Conservation (phyloP, 1,284 basidiomycete genomes). For the Leccinum laetum region DNA sequence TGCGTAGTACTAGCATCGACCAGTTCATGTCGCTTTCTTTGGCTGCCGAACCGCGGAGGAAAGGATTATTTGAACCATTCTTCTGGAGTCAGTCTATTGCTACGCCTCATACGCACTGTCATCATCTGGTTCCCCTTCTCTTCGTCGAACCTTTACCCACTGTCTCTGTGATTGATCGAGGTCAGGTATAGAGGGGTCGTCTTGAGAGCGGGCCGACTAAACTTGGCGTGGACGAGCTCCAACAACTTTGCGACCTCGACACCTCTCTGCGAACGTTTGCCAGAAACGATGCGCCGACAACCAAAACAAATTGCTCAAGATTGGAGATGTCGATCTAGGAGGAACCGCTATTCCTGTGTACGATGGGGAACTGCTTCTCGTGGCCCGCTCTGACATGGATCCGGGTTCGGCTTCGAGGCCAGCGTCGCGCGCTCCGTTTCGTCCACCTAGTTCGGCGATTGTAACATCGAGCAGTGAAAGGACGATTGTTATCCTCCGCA, state of each 20-base stretch:
- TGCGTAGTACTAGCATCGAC: constrained; percentile 52
- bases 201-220: constrained; percentile 55
- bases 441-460: constrained; percentile 60
- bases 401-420: constrained; percentile 51
- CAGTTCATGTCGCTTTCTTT: constrained; percentile 79
- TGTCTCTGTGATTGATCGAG: constrained; percentile 65
- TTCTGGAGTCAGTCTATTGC: constrained; percentile 61
- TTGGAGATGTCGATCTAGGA: constrained; percentile 51
- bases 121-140: constrained; percentile 64
- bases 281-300: constrained; percentile 14
- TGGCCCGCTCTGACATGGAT: constrained; percentile 52
- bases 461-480: constrained; percentile 42
- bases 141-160: constrained; percentile 74
- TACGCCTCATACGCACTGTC: constrained; percentile 39
- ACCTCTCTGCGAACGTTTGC: constrained; percentile 23
- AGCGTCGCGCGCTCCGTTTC: constrained; percentile 55
- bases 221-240: constrained; percentile 53
- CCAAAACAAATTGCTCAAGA: constrained; percentile 30
- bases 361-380: constrained; percentile 69
- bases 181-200: constrained; percentile 60
- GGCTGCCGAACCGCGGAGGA: constrained; percentile 69
- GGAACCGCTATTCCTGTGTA: constrained; percentile 73
- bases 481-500: constrained; percentile 60
- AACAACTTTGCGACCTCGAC: constrained; percentile 48
- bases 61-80: constrained; percentile 70